Conservation (phyloP, 73 alveolate genomes). For the Uronychia setigera region DNA sequence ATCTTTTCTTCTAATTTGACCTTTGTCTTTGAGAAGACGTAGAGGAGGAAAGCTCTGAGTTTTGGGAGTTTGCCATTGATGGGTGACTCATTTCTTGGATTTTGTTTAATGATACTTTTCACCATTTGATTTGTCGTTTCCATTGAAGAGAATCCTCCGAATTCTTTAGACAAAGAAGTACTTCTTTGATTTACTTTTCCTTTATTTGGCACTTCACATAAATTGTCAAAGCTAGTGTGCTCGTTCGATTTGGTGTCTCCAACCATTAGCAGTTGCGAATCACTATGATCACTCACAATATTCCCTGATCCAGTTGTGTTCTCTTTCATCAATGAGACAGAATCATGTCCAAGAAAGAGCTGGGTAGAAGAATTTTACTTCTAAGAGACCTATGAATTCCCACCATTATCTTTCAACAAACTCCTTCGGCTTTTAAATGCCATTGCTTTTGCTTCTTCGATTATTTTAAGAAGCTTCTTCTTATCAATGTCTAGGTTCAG, state of each 20-base stretch:
- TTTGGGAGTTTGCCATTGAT: background rate
- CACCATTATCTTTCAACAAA: no score
- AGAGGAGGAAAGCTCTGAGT: background rate
- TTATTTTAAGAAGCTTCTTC: background rate
- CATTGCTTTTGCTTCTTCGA: background rate
- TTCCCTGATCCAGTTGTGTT: no score
- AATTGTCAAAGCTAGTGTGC: no score
- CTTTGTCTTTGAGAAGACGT: background rate
- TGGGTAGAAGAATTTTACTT: no score
- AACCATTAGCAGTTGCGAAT: no score
- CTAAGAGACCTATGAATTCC: no score
- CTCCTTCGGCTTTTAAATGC: no score
- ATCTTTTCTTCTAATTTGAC: background rate
- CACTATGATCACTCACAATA: no score
- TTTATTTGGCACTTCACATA: no score
- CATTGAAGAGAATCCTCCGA: background rate
- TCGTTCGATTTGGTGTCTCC: no score
- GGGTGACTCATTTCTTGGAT: background rate
- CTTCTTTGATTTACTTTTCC: background rate
- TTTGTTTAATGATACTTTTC: background rate
- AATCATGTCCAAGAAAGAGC: no score
- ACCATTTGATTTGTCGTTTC: background rate
- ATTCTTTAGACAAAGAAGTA: background rate
- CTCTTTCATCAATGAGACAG: no score
- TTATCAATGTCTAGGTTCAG: background rate